phyloP scores from a whole-genome alignment of 2,329 filamentous ascomycete species.

The Aplosporella prunicola region DNA sequence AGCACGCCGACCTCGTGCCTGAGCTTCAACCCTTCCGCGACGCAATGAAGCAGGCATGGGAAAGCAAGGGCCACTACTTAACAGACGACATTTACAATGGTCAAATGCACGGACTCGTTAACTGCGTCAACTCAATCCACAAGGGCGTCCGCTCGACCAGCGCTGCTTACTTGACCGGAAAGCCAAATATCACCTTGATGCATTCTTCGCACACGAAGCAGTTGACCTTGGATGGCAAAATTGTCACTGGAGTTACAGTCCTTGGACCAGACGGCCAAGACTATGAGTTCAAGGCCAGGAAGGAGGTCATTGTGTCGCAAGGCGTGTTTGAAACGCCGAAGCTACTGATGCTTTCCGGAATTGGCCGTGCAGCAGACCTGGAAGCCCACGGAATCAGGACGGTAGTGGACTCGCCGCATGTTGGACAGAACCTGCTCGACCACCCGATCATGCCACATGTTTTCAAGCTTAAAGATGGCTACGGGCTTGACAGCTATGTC shows the following conservation, averaged over 20 bases:
- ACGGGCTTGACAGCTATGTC: too few species aligned
- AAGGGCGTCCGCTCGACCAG: too few species aligned
- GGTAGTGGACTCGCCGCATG: slow-evolving; percentile 23
- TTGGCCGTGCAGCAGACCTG: slow-evolving; percentile 13
- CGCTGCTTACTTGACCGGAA: too few species aligned
- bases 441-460: slow-evolving; percentile 33
- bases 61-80: slow-evolving; percentile 41
- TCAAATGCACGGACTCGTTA: slow-evolving; percentile 44
- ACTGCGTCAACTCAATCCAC: slow-evolving; percentile 47
- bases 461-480: slow-evolving; percentile 48
- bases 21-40: slow-evolving; percentile 45
- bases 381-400: slow-evolving; percentile 16
- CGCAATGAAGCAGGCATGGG: slow-evolving; percentile 44
- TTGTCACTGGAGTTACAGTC: too few species aligned
- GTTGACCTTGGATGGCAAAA: too few species aligned
- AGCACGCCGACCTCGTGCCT: slow-evolving; percentile 45
- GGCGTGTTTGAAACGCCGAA: not conserved
- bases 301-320: not conserved
- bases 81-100: slow-evolving; percentile 50
- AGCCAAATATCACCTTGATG: too few species aligned
- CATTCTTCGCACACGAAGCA: too few species aligned
- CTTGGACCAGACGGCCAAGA: not conserved
- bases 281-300: not conserved
- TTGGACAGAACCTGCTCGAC: slow-evolving; percentile 26
- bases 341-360: not conserved